Conservation (phyloP, 768 basidiomycete genomes). For the Hemileccinum rubropunctum region DNA sequence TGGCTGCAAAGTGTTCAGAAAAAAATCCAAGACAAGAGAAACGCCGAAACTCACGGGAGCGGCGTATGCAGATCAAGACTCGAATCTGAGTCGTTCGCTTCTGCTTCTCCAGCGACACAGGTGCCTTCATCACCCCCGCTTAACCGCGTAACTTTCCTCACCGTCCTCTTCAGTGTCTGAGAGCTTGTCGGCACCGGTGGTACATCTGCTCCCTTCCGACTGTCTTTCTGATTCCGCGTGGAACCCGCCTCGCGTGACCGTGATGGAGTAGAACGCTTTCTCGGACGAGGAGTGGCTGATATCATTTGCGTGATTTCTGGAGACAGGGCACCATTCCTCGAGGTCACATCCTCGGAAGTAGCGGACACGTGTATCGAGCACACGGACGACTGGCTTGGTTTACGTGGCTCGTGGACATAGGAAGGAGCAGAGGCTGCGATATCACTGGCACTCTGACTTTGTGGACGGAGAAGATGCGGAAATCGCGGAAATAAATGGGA, state of each 20-base stretch:
- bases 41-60: constrained; percentile 51
- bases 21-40: not conserved
- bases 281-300: constrained; percentile 37
- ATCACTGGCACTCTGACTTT: constrained; percentile 7
- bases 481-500: constrained; percentile 26
- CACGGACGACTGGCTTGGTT: constrained; percentile 18
- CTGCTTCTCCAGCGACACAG: constrained; percentile 14
- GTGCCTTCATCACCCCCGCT: not conserved
- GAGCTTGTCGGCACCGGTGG: constrained; percentile 12
- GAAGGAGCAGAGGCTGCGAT: constrained; percentile 4
- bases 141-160: not conserved
- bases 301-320: constrained; percentile 43
- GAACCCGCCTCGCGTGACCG: constrained; percentile 24
- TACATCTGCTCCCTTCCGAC: constrained; percentile 9
- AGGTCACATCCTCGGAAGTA: constrained; percentile 4
- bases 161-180: not conserved
- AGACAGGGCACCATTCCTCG: constrained; percentile 23
- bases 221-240: constrained; percentile 16
- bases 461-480: constrained; percentile 22
- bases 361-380: constrained; percentile 11
- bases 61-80: constrained; percentile 69
- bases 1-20: constrained; percentile 37
- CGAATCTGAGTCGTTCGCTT: constrained; percentile 52
- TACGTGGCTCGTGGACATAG: constrained; percentile 24
- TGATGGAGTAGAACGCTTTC: constrained; percentile 22